These are phyloP conservation scores for Aspergillus thermomutatus DNA, from an alignment of 2,329 filamentous ascomycete species.

Conservation along the genomic window DNA sequence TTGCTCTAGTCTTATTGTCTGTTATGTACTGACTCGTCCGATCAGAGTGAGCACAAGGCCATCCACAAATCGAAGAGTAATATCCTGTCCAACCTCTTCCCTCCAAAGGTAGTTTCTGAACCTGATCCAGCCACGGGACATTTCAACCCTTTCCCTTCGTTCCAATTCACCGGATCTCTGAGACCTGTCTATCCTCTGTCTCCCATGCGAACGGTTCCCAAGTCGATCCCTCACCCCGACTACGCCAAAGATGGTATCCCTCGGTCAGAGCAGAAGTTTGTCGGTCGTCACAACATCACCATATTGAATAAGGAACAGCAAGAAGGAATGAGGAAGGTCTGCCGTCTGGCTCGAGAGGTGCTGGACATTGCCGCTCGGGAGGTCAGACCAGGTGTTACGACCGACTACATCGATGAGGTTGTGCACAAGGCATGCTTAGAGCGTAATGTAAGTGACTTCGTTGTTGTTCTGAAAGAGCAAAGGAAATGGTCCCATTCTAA, in stretches of 20 bases:
- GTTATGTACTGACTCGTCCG: constrained; percentile 10
- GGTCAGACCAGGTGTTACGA: constrained; percentile 85
- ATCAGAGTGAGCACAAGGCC: constrained; percentile 75
- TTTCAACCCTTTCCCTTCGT: constrained; percentile 91
- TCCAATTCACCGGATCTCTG: constrained; percentile 73
- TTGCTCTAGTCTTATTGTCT: not conserved
- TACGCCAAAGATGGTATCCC: constrained; percentile 83
- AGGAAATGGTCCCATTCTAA: constrained; percentile 10
- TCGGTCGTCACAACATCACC: constrained; percentile 75
- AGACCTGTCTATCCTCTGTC: constrained; percentile 87
- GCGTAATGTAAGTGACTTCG: constrained; percentile 66
- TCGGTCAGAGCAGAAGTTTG: constrained; percentile 60
- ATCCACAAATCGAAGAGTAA: constrained; percentile 78
- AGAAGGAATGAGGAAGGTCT: constrained; percentile 90
- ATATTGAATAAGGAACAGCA: constrained; percentile 76
- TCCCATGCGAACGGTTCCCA: constrained; percentile 67
- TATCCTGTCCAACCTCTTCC: constrained; percentile 68
- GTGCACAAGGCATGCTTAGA: constrained; percentile 94
- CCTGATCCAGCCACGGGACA: constrained; percentile 84
- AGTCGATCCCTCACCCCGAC: constrained; percentile 77
- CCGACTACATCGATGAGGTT: constrained; percentile 90
- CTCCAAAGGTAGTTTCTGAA: constrained; percentile 83
- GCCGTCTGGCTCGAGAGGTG: constrained; percentile 81
- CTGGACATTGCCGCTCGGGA: constrained; percentile 86
- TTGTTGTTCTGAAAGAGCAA: not conserved